phyloP scores from a whole-genome alignment of 306 rosid species.

The Biancaea sappan region DNA sequence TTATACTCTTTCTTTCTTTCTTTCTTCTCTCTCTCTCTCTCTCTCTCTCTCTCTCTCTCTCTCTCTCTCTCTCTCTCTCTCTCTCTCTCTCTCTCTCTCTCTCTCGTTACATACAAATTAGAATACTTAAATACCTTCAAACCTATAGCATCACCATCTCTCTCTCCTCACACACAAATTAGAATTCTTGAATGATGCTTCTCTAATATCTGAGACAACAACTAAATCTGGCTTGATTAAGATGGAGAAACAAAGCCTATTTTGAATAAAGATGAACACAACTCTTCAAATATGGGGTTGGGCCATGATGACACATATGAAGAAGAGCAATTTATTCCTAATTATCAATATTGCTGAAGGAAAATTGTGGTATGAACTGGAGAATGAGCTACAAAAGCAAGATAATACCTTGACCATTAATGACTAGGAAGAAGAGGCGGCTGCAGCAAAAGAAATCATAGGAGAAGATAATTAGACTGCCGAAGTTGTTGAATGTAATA shows the following conservation, averaged over 20 bases:
- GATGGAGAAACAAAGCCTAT: slow-evolving; percentile 20
- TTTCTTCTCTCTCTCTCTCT: too few species aligned
- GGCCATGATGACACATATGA: slow-evolving; percentile 58
- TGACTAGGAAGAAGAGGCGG: slow-evolving; percentile 57
- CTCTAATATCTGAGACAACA: slow-evolving; percentile 41
- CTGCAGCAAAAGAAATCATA: slow-evolving; percentile 58
- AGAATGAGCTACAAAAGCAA: slow-evolving; percentile 59
- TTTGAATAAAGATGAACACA: slow-evolving; percentile 39
- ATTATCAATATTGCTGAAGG: slow-evolving; percentile 47
- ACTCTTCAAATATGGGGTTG: slow-evolving; percentile 42
- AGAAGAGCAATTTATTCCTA: slow-evolving; percentile 49
- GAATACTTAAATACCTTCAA: too few species aligned
- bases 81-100: too few species aligned
- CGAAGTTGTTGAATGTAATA: slow-evolving; percentile 47
- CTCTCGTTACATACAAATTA: too few species aligned
- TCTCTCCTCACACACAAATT: too few species aligned
- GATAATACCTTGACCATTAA: slow-evolving; percentile 29
- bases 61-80: too few species aligned
- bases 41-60: too few species aligned
- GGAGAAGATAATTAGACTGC: slow-evolving; percentile 50
- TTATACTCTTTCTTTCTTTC: too few species aligned
- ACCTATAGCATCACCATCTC: too few species aligned
- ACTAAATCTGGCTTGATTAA: slow-evolving; percentile 29
- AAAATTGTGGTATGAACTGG: slow-evolving; percentile 69
- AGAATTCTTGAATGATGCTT: too few species aligned